These are phyloP conservation scores for Papilionanthe hybrid DNA, from an alignment of 116 monocot species.

Conservation along the genomic window DNA sequence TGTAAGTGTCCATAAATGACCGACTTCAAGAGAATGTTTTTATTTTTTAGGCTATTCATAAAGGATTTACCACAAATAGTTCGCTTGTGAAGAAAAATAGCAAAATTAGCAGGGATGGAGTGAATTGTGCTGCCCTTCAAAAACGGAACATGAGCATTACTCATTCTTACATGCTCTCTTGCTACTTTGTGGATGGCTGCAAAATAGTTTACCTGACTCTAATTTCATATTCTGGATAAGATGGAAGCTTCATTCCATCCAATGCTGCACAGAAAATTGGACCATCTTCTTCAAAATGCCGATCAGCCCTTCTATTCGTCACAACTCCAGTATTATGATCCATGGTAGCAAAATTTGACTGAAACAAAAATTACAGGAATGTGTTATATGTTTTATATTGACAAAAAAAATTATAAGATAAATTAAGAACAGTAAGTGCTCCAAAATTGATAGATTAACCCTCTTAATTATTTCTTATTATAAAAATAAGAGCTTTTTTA, in stretches of 20 bases:
- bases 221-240: conserved; percentile 91
- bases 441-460: not conserved
- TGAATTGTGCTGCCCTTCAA: not conserved
- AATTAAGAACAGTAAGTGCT: not conserved
- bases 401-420: not conserved
- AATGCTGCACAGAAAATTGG: conserved; percentile 89
- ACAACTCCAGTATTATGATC: conserved; percentile 83
- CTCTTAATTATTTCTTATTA: too few species aligned
- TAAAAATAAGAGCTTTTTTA: too few species aligned
- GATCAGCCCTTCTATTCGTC: conserved; percentile 86
- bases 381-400: not conserved
- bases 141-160: not conserved
- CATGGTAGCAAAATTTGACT: conserved; percentile 97
- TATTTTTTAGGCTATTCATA: too few species aligned
- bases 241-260: conserved; percentile 93
- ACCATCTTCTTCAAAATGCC: conserved; percentile 98
- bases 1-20: too few species aligned
- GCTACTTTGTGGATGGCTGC: not conserved
- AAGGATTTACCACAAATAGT: too few species aligned
- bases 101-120: too few species aligned
- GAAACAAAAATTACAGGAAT: conserved; percentile 10
- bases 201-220: conserved; percentile 74
- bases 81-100: too few species aligned
- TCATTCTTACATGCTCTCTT: not conserved
- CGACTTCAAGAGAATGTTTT: too few species aligned